Base-by-base conservation (phyloP, 768 basidiomycete genomes). In the Exsudoporus frostii region DNA sequence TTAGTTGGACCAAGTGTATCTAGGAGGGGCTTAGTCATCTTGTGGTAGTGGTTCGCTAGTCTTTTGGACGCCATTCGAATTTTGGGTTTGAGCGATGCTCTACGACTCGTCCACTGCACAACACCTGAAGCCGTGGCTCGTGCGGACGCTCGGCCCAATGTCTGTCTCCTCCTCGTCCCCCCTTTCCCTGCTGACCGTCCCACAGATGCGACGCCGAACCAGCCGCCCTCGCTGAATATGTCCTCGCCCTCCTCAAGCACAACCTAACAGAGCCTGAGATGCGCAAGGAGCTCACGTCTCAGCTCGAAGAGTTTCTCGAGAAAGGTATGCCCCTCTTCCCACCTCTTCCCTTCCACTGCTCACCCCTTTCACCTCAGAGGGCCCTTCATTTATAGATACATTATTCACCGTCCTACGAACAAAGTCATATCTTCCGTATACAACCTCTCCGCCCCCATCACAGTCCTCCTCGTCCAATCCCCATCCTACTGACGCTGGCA, bases 191-290 rank as follows among this genome's bases (percentile, higher is more conserved):
- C 50, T 61, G 9, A 58, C 45, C 13, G 2, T 1, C 20, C 9
- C 20, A 0, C 51, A 97, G 95, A 79, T 96, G 92, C 70, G 96
- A 98, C 68, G 96, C 96, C 38, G 96, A 98, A 67, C 94, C 96
- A 29, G 83, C 85, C 29, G 92, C 93, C 30, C 84, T 98, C 47
- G 87, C 92, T 5, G 93, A 98, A 67, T 98, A 98, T 69, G 87
- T 98, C 61, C 82, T 97, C 45, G 96, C 96, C 15, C 76, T 98
- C 48, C 75, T 98, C 53, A 92, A 93, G 69, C 92, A 95, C 68
- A 91, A 92, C 71, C 87, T 86, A 1, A 79, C 88, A 5, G 89
- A 94, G 66, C 69, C 72, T 22, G 90, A 95, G 58, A 86, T 98
- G 80, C 79, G 88, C 59, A 83, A 83, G 60, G 90, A 92, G 65